Percentiles rank a stretch among this genome's conserved stretches.
Conservation (phyloP, 331 rosid genomes). For the Quercus tomentella region DNA sequence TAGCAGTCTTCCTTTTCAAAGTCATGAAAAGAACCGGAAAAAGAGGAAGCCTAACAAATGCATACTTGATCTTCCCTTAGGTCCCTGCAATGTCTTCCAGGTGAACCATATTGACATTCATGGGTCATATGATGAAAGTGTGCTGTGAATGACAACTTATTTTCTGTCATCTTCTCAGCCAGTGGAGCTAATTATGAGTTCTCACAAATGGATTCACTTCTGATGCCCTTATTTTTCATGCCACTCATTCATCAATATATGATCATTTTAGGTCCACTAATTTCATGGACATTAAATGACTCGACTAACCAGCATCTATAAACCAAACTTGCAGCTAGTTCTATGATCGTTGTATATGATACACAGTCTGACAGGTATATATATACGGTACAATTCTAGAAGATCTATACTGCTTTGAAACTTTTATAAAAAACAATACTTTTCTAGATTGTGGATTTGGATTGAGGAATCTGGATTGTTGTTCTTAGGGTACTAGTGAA, state of each 20-base stretch:
- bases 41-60: neutral
- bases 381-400: neutral
- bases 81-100: neutral
- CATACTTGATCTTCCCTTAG: neutral
- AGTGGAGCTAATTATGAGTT: neutral
- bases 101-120: neutral
- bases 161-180: neutral
- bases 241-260: neutral
- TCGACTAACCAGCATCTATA: neutral
- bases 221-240: neutral
- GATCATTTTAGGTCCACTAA: neutral
- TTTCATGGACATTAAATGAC: neutral
- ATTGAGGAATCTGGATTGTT: neutral
- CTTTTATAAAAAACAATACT: no score
- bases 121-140: neutral
- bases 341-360: neutral
- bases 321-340: neutral
- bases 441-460: neutral
- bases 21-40: neutral
- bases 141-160: neutral
- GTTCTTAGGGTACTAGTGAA: neutral
- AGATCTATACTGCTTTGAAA: neutral
- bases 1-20: neutral
- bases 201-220: neutral
- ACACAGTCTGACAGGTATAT: neutral